Evolutionary conservation across 805 yeast genomes (phyloP), one percentile per base, ranked within the genome.

Genomic region (Wickerhamiella alocasiicola): DNA sequence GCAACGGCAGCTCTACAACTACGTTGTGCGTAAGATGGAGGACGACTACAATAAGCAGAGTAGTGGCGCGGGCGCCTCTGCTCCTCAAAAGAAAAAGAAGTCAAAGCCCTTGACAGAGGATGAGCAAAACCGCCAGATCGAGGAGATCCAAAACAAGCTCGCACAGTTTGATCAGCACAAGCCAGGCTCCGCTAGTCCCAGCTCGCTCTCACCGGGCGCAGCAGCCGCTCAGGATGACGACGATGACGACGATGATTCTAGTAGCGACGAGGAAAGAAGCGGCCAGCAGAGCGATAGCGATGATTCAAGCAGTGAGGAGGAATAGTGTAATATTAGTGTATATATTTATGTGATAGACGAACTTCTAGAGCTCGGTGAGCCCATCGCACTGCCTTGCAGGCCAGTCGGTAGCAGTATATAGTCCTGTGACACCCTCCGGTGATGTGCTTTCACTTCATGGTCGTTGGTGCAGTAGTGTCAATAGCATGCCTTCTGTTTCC

Each of bases 1-100:
- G 1, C 71, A 88, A 41, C 63, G 82, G 57, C 81, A 82, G 55
- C 66, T 91, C 47, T 88, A 85, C 68, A 78, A 80, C 57, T 81
- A 79, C 51, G 84, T 91, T 50, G 81, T 79, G 15, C 36, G 51
- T 21, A 47, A 46, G 46, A 44, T 44, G 31, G 42, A 37, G 42
- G 41, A 37, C 16, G 29, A 37, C 30, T 37, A 37, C 25, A 30
- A 30, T 17, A 23, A 30, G 13, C 29, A 29, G 16, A 17, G 12
- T 16, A 28, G 28, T 13, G 42, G 36, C 25, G 27, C 44, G 19
- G 37, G 48, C 35, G 34, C 46, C 25, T 31, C 25, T n/a, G 43
- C 42, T 9, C 33, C 33, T n/a, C 47, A 21, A 41, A 44, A 44
- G 39, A 61, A 67, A 49, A 69, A 68, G 54, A 71, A 74, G 61